Percentiles rank a stretch among this genome's conserved stretches.
phyloP scores from a whole-genome alignment of 2,329 filamentous ascomycete species.

The Fusarium sp. region DNA sequence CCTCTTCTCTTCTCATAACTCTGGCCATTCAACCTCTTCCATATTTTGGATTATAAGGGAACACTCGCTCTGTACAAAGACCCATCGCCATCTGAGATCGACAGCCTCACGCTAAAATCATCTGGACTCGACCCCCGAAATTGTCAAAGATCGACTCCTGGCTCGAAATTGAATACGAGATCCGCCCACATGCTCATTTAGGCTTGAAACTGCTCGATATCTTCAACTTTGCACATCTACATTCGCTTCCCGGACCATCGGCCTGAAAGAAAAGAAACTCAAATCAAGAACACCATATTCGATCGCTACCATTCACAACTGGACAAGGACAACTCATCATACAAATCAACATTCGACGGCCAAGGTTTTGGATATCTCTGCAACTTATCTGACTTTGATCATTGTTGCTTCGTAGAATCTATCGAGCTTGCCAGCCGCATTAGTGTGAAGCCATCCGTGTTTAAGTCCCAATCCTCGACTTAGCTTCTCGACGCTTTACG shows the following conservation, averaged over 20 bases:
- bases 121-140: conserved; percentile 12
- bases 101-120: conserved; percentile 29
- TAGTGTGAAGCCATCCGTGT: conserved; percentile 35
- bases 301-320: conserved; percentile 51
- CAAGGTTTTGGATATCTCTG: conserved; percentile 18
- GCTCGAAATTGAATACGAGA: conserved; percentile 31
- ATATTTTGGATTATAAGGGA: conserved; percentile 32
- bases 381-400: conserved; percentile 23
- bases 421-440: conserved; percentile 26
- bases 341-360: no score
- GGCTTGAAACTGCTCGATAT: conserved; percentile 33
- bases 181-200: conserved; percentile 22
- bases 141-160: conserved; percentile 23
- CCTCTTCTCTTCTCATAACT: conserved; percentile 53
- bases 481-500: conserved; percentile 19
- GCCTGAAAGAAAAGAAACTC: conserved; percentile 36
- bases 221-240: conserved; percentile 46
- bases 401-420: conserved; percentile 39
- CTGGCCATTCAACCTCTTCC: conserved; percentile 38
- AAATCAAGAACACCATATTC: conserved; percentile 47
- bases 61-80: conserved; percentile 36
- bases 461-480: conserved; percentile 31
- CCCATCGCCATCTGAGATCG: conserved; percentile 27
- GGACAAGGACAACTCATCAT: conserved; percentile 18
- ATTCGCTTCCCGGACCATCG: conserved; percentile 48